Conservation (phyloP, 2,329 filamentous ascomycete genomes). For the Fusarium hostae region DNA sequence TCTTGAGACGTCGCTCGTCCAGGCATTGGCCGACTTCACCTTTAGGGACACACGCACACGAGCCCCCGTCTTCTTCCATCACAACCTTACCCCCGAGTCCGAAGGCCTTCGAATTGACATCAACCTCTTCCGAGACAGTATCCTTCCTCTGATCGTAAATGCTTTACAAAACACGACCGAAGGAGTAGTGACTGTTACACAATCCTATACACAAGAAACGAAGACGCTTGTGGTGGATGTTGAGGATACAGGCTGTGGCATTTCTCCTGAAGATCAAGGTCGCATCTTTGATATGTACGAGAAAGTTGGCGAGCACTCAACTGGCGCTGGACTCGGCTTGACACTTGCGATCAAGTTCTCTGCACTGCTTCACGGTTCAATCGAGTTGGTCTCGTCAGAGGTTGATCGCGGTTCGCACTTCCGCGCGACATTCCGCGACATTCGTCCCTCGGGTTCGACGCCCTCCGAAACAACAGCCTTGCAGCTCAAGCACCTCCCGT, state of each 20-base stretch:
- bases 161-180: conserved; percentile 54
- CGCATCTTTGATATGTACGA: conserved; percentile 58
- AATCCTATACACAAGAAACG: conserved; percentile 46
- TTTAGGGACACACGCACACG: conserved; percentile 18
- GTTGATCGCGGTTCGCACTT: conserved; percentile 55
- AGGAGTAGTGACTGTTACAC: conserved; percentile 51
- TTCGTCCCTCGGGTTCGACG: neutral
- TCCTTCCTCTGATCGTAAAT: conserved; percentile 55
- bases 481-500: neutral
- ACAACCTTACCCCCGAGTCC: conserved; percentile 25
- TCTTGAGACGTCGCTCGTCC: conserved; percentile 25
- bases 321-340: conserved; percentile 56
- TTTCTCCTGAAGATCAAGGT: conserved; percentile 48
- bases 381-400: conserved; percentile 52
- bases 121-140: conserved; percentile 54
- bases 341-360: conserved; percentile 56
- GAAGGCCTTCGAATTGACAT: conserved; percentile 51
- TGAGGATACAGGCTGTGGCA: conserved; percentile 55
- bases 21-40: conserved; percentile 2
- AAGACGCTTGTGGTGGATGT: conserved; percentile 53
- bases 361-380: conserved; percentile 51
- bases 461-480: neutral
- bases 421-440: conserved; percentile 34
- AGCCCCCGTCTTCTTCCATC: conserved; percentile 32
- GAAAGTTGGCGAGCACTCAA: conserved; percentile 52